Percentiles rank a stretch among this genome's conserved stretches.
These are phyloP conservation scores for Pseudogymnoascus sp. DNA, from an alignment of 2,329 filamentous ascomycete genomes.

Conservation along the genomic window DNA sequence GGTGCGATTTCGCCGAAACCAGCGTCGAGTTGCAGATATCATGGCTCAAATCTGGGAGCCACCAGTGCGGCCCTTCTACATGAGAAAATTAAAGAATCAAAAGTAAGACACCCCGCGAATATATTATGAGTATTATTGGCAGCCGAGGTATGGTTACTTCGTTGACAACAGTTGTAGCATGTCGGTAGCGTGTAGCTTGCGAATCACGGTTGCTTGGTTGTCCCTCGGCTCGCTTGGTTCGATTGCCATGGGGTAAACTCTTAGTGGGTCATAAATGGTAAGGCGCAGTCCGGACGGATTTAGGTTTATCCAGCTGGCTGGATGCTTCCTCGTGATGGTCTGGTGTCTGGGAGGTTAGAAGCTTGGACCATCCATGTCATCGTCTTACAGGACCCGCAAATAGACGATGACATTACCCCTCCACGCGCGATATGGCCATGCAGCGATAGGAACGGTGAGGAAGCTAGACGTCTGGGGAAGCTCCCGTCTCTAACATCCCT, in stretches of 20 bases:
- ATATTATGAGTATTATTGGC: not conserved
- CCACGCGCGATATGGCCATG: conserved; percentile 9
- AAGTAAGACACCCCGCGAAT: not conserved
- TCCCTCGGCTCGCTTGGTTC: conserved; percentile 5
- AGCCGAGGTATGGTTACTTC: conserved; percentile 3
- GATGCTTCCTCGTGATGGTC: not conserved
- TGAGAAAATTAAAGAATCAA: not conserved
- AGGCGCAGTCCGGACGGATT: not conserved
- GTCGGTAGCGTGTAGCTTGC: not conserved
- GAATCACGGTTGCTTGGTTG: conserved; percentile 6
- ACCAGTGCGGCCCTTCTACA: conserved; percentile 10
- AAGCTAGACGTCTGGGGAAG: conserved; percentile 9
- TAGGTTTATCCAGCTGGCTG: not conserved
- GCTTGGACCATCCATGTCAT: conserved; percentile 6
- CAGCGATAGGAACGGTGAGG: conserved; percentile 6
- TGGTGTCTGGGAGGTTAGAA: not conserved
- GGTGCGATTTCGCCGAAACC: conserved; percentile 86
- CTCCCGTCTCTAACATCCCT: conserved; percentile 10
- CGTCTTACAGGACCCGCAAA: not conserved
- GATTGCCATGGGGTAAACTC: conserved; percentile 7
- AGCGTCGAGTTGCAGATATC: conserved; percentile 69
- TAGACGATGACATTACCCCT: conserved; percentile 8
- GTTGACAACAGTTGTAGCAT: not conserved
- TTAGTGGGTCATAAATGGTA: not conserved
- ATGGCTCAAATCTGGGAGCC: conserved; percentile 32